Conservation (phyloP, 2,329 filamentous ascomycete species). For the Karstenula rhodostoma region DNA sequence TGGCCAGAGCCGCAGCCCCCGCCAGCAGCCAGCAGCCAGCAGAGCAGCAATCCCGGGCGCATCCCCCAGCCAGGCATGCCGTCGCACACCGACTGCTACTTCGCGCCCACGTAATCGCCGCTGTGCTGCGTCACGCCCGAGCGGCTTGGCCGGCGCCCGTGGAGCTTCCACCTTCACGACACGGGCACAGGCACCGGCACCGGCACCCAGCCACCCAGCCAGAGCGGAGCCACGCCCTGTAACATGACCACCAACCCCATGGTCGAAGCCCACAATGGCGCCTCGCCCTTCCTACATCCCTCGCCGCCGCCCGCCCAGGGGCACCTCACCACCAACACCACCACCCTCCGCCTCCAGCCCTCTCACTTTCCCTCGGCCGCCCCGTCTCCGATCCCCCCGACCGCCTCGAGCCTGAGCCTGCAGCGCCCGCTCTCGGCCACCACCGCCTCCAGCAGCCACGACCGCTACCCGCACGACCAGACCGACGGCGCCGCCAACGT, state of each 20-base stretch:
- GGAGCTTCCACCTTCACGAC: background rate
- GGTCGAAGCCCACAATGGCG: conserved; percentile 36
- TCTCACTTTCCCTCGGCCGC: conserved; percentile 40
- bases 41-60: background rate
- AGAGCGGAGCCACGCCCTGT: conserved; percentile 24
- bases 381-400: conserved; percentile 37
- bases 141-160: conserved; percentile 9
- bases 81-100: conserved; percentile 31
- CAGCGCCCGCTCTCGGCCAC: conserved; percentile 43
- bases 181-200: background rate
- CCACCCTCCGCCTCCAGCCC: conserved; percentile 35
- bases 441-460: conserved; percentile 36
- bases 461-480: conserved; percentile 29
- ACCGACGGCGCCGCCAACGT: conserved; percentile 30
- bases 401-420: conserved; percentile 38
- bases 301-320: conserved; percentile 24
- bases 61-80: conserved; percentile 30
- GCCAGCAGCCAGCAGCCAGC: background rate
- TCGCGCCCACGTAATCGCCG: conserved; percentile 37
- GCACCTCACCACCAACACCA: background rate
- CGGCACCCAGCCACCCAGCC: background rate
- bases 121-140: conserved; percentile 17
- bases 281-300: conserved; percentile 29
- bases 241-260: conserved; percentile 43
- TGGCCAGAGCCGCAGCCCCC: background rate